Evolutionary conservation across 495 filamentous ascomycete species (phyloP), one percentile per base, ranked within the genome.

Genomic region (Beverwykella pulmonaria): DNA sequence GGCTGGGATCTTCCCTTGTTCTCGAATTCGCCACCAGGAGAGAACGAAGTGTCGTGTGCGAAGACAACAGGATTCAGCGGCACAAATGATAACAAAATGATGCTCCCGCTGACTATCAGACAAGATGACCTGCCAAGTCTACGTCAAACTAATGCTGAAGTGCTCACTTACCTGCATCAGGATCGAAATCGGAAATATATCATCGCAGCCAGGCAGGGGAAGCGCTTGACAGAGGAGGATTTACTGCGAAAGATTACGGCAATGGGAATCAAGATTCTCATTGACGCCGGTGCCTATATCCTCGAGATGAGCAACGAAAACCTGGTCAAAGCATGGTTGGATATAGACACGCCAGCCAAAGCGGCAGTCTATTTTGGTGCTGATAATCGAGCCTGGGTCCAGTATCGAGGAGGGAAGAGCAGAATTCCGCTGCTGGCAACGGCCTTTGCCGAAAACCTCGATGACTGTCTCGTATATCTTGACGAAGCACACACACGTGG

Each of bases 401-500:
- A 79, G 0, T 80, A 82, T 53, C 75, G 79, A 9, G 70, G 76
- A 36, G 82, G 82, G 0, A 75, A 60, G 0, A 1, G 48, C 0
- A 10, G 2, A 23, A 29, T 77, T 48, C 76, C 78, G 0, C 77
- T 92, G 1, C 75, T 83, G 6, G 78, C 78, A 0, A 90, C 90
- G 0, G 80, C 88, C 0, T 92, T 85, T 72, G 72, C 78, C 0
- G 77, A 82, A 8, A 81, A 87, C n/a, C 75, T 91, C 30, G 84
- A 83, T 4, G 60, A 74, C 0, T 92, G 88, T 66, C 77, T 90
- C 0, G 84, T 92, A 0, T 92, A 88, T 71, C 76, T 92, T 1
- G 89, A 92, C 52, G 85, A 93, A 65, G 83, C 82, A 0, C 90
- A 93, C 64, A 90, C 89, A 0, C 75, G 90, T 65, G 90, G 90